These are phyloP conservation scores for Myxozyma melibiosi DNA, from an alignment of 805 yeast species.

Conservation along the genomic window DNA sequence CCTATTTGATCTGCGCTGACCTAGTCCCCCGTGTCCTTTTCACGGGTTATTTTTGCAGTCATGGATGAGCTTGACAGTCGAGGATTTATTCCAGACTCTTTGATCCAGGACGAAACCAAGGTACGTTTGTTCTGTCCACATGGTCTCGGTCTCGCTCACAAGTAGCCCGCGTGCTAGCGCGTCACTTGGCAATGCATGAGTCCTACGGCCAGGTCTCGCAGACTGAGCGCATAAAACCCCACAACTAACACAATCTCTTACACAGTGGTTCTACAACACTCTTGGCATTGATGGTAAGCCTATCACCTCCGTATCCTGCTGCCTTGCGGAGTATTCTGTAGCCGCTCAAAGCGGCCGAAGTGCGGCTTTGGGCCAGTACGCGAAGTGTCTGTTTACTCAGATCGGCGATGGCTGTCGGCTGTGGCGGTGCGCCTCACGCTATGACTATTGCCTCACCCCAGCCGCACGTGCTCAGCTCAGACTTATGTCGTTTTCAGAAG, in stretches of 20 bases:
- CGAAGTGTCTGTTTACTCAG: background rate
- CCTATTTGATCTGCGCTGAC: background rate
- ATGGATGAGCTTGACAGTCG: conserved; percentile 76
- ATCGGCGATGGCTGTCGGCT: too few species aligned
- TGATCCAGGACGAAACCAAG: conserved; percentile 80
- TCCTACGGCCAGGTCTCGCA: too few species aligned
- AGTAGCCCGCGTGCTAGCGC: background rate
- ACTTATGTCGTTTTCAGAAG: background rate
- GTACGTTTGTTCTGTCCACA: conserved; percentile 30
- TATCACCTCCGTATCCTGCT: background rate
- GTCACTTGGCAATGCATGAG: background rate
- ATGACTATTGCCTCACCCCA: background rate
- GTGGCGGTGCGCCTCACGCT: background rate
- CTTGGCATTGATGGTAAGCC: conserved; percentile 75
- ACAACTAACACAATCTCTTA: background rate
- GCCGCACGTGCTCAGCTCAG: background rate
- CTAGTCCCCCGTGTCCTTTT: background rate
- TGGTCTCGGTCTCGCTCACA: background rate
- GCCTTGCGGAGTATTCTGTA: too few species aligned
- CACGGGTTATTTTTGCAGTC: conserved; percentile 48
- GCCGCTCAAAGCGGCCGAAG: too few species aligned
- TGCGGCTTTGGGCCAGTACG: too few species aligned
- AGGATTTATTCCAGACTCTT: conserved; percentile 85
- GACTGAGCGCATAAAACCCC: background rate
- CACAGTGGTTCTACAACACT: conserved; percentile 76